Evolutionary conservation across 1,284 basidiomycete genomes (phyloP), one percentile per base, ranked within the genome.

Genomic region (Vanrija pseudolonga): DNA sequence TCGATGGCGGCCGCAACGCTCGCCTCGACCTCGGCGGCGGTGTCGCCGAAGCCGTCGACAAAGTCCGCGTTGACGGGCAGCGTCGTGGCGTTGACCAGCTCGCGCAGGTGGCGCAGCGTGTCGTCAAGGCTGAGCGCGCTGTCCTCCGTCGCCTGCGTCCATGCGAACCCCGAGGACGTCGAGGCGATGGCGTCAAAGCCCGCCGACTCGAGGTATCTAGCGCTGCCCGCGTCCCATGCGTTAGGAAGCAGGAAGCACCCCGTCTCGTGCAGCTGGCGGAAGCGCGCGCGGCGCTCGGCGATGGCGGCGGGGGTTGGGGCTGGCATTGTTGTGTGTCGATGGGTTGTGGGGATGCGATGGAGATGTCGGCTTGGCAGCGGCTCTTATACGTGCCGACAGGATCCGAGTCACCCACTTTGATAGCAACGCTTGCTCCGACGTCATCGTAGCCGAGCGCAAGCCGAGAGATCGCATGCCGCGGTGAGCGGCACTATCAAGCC

Each of bases 31-130:
- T 51, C 42, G 36, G 8, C 36, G 2, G 50, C 32, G 2, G 50
- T 51, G 12, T 32, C 28, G n/a, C 50, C 50, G 19, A 51, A 51
- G 22, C 50, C 50, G 37, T 51, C 50, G 17, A n/a, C n/a, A 39
- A 51, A 51, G 50, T 51, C 50, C 17, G 50, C 50, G 42, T 51
- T 51, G 23, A 51, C 43, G n/a, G 50, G 50, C n/a, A 51, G 36
- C 28, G 18, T 8, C 8, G 32, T 51, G 7, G 43, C 12, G 5
- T 15, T 22, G 18, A 38, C 50, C 3, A 51, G 43, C 3, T 23
- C 3, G 17, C 18, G 20, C 6, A 51, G 50, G 37, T 51, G 42
- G 3, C 28, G 28, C 17, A 51, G 32, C 23, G 50, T 51, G 20
- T 45, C 42, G 36, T 51, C 50, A 12, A 51, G 22, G 4, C 14